A percentile compares a stretch with the other conserved stretches of the same genome.
Evolutionary conservation across 2,329 filamentous ascomycete species (phyloP).

Genomic region (Ophiostoma tasmaniense): DNA sequence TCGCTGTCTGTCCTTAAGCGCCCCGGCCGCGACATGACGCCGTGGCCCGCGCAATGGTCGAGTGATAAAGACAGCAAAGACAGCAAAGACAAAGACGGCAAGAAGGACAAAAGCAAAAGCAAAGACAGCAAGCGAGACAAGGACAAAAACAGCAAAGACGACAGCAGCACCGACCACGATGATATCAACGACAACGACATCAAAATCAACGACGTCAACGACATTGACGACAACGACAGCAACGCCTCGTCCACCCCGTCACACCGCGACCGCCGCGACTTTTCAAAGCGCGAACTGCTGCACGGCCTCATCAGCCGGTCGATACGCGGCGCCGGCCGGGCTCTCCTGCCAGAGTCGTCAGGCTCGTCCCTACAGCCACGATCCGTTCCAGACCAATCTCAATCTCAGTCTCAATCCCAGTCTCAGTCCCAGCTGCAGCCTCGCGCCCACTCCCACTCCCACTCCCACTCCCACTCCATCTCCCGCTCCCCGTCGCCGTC

Average conservation of each 20-base stretch:
- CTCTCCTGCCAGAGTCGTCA: constrained; percentile 9
- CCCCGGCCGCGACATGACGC: constrained; percentile 17
- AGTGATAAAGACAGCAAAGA: background rate
- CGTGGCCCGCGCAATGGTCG: constrained; percentile 14
- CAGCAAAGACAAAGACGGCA: background rate
- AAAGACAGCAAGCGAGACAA: background rate
- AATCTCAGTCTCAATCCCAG: background rate
- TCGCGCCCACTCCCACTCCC: no score
- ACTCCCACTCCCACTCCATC: background rate
- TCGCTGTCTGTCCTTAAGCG: constrained; percentile 28
- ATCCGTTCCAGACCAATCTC: background rate
- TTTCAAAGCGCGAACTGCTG: constrained; percentile 25
- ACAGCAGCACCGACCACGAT: background rate
- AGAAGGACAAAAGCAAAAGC: background rate
- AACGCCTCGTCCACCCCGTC: background rate
- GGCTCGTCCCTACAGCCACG: background rate
- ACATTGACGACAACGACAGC: constrained; percentile 1
- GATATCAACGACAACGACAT: background rate
- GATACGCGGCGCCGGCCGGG: constrained; percentile 18
- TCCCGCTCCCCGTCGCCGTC: constrained; percentile 6
- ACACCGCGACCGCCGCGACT: constrained; percentile 14
- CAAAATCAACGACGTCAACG: background rate
- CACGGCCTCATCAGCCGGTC: constrained; percentile 25
- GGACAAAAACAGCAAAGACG: no score
- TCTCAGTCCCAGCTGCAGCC: background rate